phyloP scores from a whole-genome alignment of 2,329 filamentous ascomycete genomes.

The Venturia effusa region DNA sequence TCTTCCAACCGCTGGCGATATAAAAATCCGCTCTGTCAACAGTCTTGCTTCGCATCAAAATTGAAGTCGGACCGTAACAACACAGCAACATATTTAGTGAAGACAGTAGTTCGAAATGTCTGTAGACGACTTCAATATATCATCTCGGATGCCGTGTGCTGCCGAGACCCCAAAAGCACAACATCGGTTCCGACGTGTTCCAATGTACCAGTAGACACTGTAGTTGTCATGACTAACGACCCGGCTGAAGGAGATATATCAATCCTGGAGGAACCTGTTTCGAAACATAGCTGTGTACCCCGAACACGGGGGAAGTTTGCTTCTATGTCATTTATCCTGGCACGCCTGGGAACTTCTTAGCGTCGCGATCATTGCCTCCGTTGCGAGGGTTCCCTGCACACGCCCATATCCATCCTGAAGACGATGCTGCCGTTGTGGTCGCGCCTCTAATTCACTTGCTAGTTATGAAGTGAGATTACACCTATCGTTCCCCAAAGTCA shows the following conservation, averaged over 20 bases:
- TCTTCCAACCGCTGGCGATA: slow-evolving; percentile 27
- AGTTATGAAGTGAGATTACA: background rate
- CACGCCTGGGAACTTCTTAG: background rate
- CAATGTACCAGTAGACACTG: background rate
- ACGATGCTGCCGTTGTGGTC: background rate
- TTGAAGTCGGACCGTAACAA: slow-evolving; percentile 27
- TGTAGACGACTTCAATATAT: background rate
- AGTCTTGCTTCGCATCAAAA: slow-evolving; percentile 22
- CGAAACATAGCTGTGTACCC: background rate
- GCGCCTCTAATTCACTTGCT: background rate
- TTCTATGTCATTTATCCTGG: background rate
- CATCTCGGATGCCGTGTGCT: background rate
- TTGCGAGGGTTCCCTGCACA: background rate
- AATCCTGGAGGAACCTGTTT: background rate
- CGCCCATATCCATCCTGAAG: background rate
- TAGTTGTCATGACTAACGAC: background rate
- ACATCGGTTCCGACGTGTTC: background rate
- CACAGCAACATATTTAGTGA: slow-evolving; percentile 21
- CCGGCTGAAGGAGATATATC: background rate
- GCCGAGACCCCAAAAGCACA: background rate
- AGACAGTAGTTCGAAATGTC: background rate
- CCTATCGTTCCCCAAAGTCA: background rate
- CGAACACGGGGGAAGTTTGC: background rate
- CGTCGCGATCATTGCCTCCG: background rate
- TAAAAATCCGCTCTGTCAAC: slow-evolving; percentile 26